A percentile compares a stretch with the other conserved stretches of the same genome.
phyloP scores from a whole-genome alignment of 176 grass and related monocot species.

The Pharus latifolius region DNA sequence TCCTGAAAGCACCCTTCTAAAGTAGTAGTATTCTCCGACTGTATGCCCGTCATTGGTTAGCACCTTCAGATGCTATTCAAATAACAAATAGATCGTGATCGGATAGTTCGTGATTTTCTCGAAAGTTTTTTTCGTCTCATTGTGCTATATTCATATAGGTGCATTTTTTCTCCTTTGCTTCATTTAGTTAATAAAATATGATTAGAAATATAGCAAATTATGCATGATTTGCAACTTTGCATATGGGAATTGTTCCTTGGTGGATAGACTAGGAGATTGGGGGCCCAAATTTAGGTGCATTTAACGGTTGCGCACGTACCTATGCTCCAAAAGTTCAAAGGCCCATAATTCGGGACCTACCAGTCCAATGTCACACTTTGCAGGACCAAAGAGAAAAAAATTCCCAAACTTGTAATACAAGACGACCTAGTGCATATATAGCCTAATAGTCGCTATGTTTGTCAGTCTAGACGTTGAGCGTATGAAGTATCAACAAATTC shows the following conservation, averaged over 20 bases:
- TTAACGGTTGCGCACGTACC: constrained; percentile 14
- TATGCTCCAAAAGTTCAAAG: constrained; percentile 8
- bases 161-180: neutral
- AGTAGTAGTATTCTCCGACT: constrained; percentile 2
- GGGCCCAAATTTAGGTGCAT: neutral
- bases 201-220: neutral
- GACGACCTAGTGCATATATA: neutral
- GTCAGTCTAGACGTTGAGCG: no score
- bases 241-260: neutral
- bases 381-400: neutral
- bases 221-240: neutral
- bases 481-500: no score
- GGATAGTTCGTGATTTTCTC: no score
- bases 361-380: neutral
- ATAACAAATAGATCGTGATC: no score
- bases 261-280: neutral
- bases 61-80: no score
- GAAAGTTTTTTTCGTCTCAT: no score
- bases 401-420: neutral
- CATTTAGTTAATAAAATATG: neutral
- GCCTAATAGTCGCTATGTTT: no score
- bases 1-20: constrained; percentile 43
- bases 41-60: no score
- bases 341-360: neutral
- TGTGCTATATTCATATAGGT: neutral